These are phyloP conservation scores for Hibiscus tridactylites DNA, from an alignment of 345 rosid genomes.

Conservation along the genomic window DNA sequence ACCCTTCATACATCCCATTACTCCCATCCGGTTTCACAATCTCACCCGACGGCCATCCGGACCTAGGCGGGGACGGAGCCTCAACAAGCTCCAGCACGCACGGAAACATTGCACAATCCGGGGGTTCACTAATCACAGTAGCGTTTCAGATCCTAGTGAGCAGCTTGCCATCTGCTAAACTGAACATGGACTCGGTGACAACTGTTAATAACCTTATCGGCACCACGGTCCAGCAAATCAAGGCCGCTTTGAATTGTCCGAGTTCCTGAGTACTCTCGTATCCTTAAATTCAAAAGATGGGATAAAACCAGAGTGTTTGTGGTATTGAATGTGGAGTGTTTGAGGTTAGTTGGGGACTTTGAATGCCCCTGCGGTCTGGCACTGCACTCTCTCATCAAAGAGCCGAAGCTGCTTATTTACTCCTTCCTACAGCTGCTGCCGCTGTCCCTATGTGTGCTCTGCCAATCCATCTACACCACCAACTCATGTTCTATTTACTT, in stretches of 20 bases:
- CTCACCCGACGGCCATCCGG: conserved; percentile 52
- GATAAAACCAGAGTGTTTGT: conserved; percentile 27
- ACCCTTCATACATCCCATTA: conserved; percentile 73
- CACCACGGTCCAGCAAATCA: conserved; percentile 87
- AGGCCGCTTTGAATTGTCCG: conserved; percentile 78
- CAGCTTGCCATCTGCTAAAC: conserved; percentile 77
- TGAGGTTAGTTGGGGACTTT: conserved; percentile 46
- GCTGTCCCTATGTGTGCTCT: conserved; percentile 16
- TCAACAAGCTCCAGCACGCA: conserved; percentile 51
- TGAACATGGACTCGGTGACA: conserved; percentile 87
- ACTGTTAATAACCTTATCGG: conserved; percentile 84
- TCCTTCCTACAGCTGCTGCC: conserved; percentile 20
- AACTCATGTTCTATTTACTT: conserved; percentile 8
- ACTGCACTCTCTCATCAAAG: conserved; percentile 20
- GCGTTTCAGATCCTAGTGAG: conserved; percentile 91
- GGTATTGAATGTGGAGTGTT: conserved; percentile 32
- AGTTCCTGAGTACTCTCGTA: conserved; percentile 34
- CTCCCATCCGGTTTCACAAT: conserved; percentile 94
- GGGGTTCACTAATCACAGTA: conserved; percentile 75
- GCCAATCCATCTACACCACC: conserved; percentile 32
- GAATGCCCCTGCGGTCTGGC: conserved; percentile 28
- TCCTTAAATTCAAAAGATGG: conserved; percentile 38
- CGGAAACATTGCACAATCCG: conserved; percentile 27
- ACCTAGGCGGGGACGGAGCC: conserved; percentile 49
- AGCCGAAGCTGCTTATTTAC: conserved; percentile 25